Conservation (phyloP, 352 stramenopile genomes). For the Phytopythium oedochilum region DNA sequence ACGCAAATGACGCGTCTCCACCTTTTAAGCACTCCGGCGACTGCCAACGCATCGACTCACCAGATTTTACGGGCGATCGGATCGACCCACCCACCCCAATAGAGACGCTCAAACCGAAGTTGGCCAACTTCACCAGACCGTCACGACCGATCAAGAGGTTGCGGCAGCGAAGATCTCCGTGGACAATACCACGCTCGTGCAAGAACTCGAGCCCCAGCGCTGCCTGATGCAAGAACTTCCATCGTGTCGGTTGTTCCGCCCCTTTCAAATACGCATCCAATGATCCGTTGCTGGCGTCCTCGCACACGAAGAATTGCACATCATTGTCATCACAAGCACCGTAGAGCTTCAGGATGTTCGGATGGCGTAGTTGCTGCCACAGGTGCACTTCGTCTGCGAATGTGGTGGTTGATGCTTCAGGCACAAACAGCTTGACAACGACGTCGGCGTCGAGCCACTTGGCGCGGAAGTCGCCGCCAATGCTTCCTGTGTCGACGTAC, state of each 20-base stretch:
- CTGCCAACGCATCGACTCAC: constrained; percentile 10
- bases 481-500: background rate
- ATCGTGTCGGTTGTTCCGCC: background rate
- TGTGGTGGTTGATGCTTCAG: background rate
- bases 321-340: background rate
- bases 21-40: constrained; percentile 20
- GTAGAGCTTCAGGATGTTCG: background rate
- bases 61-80: background rate
- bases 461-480: background rate
- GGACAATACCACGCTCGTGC: constrained; percentile 19
- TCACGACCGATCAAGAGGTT: constrained; percentile 25
- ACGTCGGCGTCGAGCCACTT: too few species aligned
- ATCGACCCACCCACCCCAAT: background rate
- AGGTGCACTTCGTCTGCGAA: background rate
- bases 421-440: too few species aligned
- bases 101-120: constrained; percentile 18
- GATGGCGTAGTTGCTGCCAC: background rate
- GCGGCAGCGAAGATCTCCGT: constrained; percentile 16
- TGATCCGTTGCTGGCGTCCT: constrained; percentile 15
- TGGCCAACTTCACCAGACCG: constrained; percentile 15
- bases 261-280: constrained; percentile 13
- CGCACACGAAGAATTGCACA: constrained; percentile 14
- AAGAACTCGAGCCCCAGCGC: constrained; percentile 26
- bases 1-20: constrained; percentile 8
- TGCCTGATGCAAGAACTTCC: constrained; percentile 16